Base-by-base conservation (phyloP, 768 basidiomycete genomes). In the Dacryopinax primogenitus region DNA sequence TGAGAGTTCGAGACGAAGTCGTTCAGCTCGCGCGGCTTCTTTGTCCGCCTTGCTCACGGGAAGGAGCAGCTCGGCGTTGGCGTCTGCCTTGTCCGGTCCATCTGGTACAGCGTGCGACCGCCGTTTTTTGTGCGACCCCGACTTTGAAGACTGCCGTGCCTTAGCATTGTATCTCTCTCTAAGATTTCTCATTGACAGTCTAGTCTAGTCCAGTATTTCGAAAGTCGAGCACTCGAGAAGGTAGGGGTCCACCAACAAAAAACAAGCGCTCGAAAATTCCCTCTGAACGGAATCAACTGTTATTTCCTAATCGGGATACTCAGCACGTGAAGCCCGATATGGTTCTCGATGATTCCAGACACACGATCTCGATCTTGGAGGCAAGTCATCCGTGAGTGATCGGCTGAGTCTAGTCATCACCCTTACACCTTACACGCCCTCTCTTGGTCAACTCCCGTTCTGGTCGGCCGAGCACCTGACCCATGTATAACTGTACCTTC, bases 41-140 rank as follows among this genome's bases (percentile, higher is more conserved):
- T 81, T 86, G 67, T 84, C 78, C 66, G 84, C 84, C 68, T 78
- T 77, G 13, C 81, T 79, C 74, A 87, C 87, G 1, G 79, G 81
- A 4, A 76, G 76, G 47, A 86, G 69, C 37, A 90, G 79, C 15
- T 78, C 78, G 37, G 83, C 82, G 75, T 87, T 86, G 62, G 84
- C 71, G 71, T 86, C 83, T 7, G 72, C 71, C 65, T 51, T 32
- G 7, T 34, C 33, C 7, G 64, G 47, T 15, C 3, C 63, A 23
- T 36, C 58, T n/a, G 64, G 44, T 62, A 73, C 73, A 61, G 69
- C 44, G 28, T 61, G 62, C 67, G 72, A 72, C 70, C 73, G 77
- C 36, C 71, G 62, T 71, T 83, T 84, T 39, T 77, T 78, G 34
- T 84, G 82, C 69, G 85, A 88, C 74, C 88, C 89, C 62, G 80